Evolutionary conservation across 306 rosid genomes (phyloP).

Genomic region (Amphicarpaea edgeworthii): DNA sequence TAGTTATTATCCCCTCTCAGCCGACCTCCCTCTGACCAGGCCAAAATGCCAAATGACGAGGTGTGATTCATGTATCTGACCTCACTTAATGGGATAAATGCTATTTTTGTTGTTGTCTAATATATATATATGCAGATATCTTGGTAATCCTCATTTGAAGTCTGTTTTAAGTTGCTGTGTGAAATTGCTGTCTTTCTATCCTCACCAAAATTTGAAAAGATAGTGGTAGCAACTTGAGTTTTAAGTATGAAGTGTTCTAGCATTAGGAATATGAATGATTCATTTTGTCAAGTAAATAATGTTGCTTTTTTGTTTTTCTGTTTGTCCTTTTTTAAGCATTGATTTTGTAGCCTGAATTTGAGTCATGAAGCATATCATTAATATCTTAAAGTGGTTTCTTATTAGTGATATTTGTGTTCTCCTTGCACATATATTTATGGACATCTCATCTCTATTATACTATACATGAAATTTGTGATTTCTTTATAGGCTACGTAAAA

Average conservation of each 20-base stretch:
- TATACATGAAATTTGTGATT: background rate
- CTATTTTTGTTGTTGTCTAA: background rate
- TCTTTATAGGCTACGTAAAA: background rate
- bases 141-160: background rate
- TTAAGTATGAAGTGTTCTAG: constrained; percentile 10
- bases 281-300: background rate
- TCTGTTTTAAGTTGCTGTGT: constrained; percentile 7
- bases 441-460: too few species aligned
- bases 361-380: background rate
- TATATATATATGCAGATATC: background rate
- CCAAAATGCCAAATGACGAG: background rate
- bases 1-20: constrained; percentile 9
- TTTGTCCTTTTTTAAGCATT: background rate
- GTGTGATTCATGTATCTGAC: background rate
- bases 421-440: too few species aligned
- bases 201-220: constrained; percentile 12
- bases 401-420: constrained; percentile 19
- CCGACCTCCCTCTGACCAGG: background rate
- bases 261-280: background rate
- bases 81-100: background rate
- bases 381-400: constrained; percentile 3
- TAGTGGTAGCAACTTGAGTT: constrained; percentile 10
- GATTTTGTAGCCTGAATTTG: background rate
- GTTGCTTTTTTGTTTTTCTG: background rate
- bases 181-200: background rate